phyloP scores from a whole-genome alignment of 176 grass and related monocot species.

The Zoysia japonica region DNA sequence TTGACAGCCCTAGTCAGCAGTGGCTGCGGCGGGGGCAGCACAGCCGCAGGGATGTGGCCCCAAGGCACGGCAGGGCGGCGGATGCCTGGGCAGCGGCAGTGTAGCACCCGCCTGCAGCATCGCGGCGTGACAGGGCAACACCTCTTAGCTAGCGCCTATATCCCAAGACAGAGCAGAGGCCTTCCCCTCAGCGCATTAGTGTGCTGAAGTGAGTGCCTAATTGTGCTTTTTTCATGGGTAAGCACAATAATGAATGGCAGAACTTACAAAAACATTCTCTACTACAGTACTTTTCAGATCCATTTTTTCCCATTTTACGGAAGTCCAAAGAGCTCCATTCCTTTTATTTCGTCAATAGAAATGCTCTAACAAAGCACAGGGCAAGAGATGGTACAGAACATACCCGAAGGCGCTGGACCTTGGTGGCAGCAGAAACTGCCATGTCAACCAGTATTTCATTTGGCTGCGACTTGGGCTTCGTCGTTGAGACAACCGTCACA shows the following conservation, averaged over 20 bases:
- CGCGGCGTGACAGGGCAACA: too few relatives aligned
- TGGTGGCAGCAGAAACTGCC: conserved; percentile 82
- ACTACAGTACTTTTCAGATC: neutral
- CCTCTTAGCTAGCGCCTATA: too few relatives aligned
- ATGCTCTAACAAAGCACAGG: neutral
- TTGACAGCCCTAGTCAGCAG: too few relatives aligned
- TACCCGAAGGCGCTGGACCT: conserved; percentile 90
- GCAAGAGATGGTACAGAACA: neutral
- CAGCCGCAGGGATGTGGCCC: too few relatives aligned
- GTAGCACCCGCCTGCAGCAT: too few relatives aligned
- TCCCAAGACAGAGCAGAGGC: too few relatives aligned
- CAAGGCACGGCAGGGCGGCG: too few relatives aligned
- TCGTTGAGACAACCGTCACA: conserved; percentile 67
- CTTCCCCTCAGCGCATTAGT: too few relatives aligned
- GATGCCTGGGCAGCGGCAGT: too few relatives aligned
- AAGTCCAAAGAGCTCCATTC: neutral
- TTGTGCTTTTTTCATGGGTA: neutral
- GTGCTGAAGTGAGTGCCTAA: too few relatives aligned
- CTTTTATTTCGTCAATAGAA: neutral
- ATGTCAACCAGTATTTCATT: conserved; percentile 79
- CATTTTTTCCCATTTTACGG: neutral
- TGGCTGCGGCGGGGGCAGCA: too few relatives aligned
- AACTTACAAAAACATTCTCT: neutral
- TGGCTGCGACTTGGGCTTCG: conserved; percentile 73
- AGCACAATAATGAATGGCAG: conserved; percentile 12